Conservation (phyloP, 2,329 filamentous ascomycete genomes). For the Colletotrichum eremochloae region DNA sequence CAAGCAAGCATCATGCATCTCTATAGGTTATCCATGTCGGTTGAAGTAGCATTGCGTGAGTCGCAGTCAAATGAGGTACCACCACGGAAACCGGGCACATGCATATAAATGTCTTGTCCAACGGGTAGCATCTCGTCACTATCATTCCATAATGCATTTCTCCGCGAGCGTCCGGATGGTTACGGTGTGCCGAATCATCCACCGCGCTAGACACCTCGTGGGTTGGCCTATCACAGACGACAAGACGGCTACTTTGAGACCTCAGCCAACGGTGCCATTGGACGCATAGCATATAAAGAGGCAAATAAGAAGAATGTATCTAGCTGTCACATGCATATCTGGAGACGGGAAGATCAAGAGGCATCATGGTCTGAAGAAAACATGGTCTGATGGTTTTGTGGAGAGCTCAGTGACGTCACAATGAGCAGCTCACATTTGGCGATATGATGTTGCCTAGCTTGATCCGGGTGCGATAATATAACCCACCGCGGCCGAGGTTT, state of each 20-base stretch:
- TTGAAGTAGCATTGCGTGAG: background rate
- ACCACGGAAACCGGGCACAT: background rate
- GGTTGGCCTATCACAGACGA: background rate
- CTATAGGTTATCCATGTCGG: background rate
- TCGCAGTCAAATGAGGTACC: background rate
- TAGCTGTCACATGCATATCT: constrained; percentile 27
- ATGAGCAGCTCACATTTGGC: constrained; percentile 16
- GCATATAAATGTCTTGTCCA: background rate
- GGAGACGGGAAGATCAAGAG: background rate
- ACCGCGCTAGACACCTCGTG: background rate
- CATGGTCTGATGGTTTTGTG: background rate
- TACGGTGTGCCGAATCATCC: background rate
- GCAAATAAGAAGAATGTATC: background rate
- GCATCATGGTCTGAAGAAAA: background rate
- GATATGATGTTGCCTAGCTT: background rate
- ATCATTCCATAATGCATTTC: background rate
- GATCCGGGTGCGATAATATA: constrained; percentile 1
- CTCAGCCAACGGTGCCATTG: background rate
- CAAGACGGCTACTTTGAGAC: background rate
- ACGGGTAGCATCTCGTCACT: background rate
- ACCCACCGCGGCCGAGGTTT: background rate
- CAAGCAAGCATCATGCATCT: background rate
- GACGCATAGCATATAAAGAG: too few relatives aligned
- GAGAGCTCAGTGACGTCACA: constrained; percentile 30
- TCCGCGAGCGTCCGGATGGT: background rate